Evolutionary conservation across 192 early-diverging fungal species (phyloP).

Genomic region (Umbelopsis sp.): DNA sequence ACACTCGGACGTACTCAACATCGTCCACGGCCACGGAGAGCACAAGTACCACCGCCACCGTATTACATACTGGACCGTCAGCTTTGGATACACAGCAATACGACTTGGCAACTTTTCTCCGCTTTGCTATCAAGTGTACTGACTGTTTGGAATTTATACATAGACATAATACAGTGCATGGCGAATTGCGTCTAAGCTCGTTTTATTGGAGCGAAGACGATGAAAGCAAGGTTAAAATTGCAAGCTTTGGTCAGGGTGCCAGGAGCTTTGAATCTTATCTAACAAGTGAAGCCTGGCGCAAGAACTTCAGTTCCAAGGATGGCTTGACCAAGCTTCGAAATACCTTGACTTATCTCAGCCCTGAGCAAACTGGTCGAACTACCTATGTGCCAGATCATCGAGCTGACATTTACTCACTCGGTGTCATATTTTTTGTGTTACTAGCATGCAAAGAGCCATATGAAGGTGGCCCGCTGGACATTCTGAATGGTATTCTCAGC

Average conservation of each 20-base stretch:
- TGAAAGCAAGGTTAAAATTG: constrained; percentile 24
- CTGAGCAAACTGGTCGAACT: constrained; percentile 41
- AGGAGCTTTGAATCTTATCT: constrained; percentile 27
- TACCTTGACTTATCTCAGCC: constrained; percentile 29
- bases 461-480: constrained; percentile 38
- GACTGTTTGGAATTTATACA: constrained; percentile 40
- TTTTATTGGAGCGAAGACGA: constrained; percentile 35
- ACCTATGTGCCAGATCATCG: constrained; percentile 39
- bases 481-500: constrained; percentile 33
- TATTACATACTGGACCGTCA: not conserved
- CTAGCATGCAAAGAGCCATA: constrained; percentile 30
- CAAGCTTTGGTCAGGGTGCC: constrained; percentile 28
- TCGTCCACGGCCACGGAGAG: not conserved
- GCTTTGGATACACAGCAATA: not conserved
- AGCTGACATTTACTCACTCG: constrained; percentile 38
- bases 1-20: not conserved
- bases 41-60: not conserved
- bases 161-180: constrained; percentile 31
- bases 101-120: constrained; percentile 34
- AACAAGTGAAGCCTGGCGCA: constrained; percentile 31
- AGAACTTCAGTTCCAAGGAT: constrained; percentile 27
- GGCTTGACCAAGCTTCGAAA: constrained; percentile 21
- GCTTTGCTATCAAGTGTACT: constrained; percentile 35
- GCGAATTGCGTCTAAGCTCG: constrained; percentile 29
- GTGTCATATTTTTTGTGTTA: constrained; percentile 36